Evolutionary conservation across 192 early-diverging fungal genomes (phyloP).

Genomic region (Anaeromyces robustus): DNA sequence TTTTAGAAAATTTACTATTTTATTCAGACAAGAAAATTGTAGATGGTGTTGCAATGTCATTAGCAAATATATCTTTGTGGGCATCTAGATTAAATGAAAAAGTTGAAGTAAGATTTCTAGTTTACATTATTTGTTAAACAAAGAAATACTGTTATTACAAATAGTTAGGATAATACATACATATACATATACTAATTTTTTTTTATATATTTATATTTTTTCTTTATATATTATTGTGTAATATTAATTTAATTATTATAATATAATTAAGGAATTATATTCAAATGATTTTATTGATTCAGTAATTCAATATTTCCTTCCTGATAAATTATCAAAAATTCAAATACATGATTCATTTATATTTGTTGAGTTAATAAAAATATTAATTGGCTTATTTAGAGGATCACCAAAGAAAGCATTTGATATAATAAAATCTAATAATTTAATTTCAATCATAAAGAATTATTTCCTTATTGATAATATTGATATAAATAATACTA

Average conservation of each 20-base stretch:
- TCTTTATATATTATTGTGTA: too few species aligned
- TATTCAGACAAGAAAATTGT: slow-evolving; percentile 61
- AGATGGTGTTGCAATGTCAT: slow-evolving; percentile 43
- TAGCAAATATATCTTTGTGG: slow-evolving; percentile 50
- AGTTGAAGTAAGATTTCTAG: slow-evolving; percentile 19
- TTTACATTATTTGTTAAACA: not conserved
- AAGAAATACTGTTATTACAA: too few species aligned
- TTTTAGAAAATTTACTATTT: slow-evolving; percentile 46
- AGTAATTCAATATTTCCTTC: not conserved
- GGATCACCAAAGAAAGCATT: not conserved
- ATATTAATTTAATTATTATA: too few species aligned
- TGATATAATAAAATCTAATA: not conserved
- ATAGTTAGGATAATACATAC: too few species aligned
- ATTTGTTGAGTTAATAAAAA: not conserved
- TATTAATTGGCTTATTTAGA: not conserved
- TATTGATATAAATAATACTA: not conserved
- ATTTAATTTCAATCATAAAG: not conserved
- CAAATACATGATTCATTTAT: not conserved
- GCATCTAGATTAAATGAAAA: slow-evolving; percentile 27
- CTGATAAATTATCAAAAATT: not conserved
- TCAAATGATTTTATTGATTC: not conserved
- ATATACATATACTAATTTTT: too few species aligned
- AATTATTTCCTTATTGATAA: not conserved
- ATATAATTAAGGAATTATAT: not conserved
- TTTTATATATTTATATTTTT: too few species aligned